A percentile compares a stretch with the other conserved stretches of the same genome.
Evolutionary conservation across 305 asterid species (phyloP).

Genomic region (Fraxinus greggii): DNA sequence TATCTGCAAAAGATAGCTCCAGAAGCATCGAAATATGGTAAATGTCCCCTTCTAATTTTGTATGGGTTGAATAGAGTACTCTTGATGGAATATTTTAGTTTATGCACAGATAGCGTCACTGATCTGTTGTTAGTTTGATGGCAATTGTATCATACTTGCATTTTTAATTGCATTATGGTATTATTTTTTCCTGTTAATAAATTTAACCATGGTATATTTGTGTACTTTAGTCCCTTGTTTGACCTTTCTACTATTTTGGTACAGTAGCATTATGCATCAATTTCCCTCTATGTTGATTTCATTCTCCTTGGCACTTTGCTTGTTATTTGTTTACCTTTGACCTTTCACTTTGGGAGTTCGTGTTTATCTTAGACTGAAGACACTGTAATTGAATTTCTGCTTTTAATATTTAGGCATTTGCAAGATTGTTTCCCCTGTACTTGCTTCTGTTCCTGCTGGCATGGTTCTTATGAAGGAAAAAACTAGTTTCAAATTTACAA

Average conservation of each 20-base stretch:
- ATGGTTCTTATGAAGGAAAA: conserved; percentile 84
- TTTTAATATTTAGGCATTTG: conserved; percentile 64
- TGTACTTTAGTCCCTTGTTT: not conserved
- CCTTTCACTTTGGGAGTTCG: not conserved
- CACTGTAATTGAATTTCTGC: conserved; percentile 10
- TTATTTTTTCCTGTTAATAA: not conserved
- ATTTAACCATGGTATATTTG: not conserved
- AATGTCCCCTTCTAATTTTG: conserved; percentile 2
- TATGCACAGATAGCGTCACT: conserved; percentile 9
- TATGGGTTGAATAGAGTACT: conserved; percentile 12
- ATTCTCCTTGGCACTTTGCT: conserved; percentile 4
- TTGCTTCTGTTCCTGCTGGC: conserved; percentile 94
- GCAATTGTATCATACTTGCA: not conserved
- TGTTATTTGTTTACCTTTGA: not conserved
- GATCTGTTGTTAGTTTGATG: conserved; percentile 4
- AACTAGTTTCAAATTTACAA: conserved; percentile 81
- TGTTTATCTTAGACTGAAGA: conserved; percentile 20
- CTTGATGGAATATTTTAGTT: conserved; percentile 4
- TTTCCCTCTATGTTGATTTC: conserved; percentile 14
- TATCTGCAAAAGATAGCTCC: conserved; percentile 92
- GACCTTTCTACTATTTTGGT: conserved; percentile 11
- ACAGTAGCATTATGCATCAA: not conserved
- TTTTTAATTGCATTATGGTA: not conserved
- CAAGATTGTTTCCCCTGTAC: conserved; percentile 89
- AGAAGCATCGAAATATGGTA: conserved; percentile 92